A percentile compares a stretch with the other conserved stretches of the same genome.
phyloP scores from a whole-genome alignment of 257 asterid species.

The Eustoma russellianum region DNA sequence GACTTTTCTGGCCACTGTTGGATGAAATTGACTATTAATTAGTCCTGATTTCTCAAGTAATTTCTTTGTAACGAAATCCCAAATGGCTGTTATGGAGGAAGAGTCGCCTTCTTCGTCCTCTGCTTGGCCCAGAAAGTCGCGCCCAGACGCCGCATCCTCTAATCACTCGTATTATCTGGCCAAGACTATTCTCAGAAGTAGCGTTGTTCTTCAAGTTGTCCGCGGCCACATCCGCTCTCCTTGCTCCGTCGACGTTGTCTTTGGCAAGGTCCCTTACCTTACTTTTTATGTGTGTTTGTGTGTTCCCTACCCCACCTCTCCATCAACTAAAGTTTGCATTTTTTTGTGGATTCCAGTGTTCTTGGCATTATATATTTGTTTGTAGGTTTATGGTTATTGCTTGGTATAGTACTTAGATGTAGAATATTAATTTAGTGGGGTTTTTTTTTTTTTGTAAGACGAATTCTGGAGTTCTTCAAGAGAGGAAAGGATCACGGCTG shows the following conservation, averaged over 20 bases:
- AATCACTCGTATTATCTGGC: conserved; percentile 55
- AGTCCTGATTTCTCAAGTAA: no score
- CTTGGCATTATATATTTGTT: background rate
- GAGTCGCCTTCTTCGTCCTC: conserved; percentile 52
- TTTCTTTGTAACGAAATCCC: background rate
- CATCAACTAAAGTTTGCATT: background rate
- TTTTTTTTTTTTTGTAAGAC: background rate
- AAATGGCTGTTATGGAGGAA: conserved; percentile 56
- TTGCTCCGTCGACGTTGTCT: conserved; percentile 62
- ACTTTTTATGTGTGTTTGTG: background rate
- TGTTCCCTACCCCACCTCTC: background rate
- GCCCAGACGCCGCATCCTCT: conserved; percentile 23
- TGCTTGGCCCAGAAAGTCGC: conserved; percentile 18
- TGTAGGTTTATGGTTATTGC: background rate
- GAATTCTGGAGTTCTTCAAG: no score
- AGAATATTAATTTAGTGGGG: background rate
- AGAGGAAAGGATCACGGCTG: no score
- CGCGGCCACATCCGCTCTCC: conserved; percentile 79
- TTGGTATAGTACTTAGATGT: background rate
- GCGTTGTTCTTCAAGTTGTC: conserved; percentile 76
- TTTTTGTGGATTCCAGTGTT: background rate
- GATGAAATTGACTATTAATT: no score
- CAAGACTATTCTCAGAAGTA: conserved; percentile 75
- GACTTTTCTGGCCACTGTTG: no score
- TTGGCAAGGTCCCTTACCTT: conserved; percentile 65